phyloP scores from a whole-genome alignment of 305 asterid species.

The Euphrasia arctica region DNA sequence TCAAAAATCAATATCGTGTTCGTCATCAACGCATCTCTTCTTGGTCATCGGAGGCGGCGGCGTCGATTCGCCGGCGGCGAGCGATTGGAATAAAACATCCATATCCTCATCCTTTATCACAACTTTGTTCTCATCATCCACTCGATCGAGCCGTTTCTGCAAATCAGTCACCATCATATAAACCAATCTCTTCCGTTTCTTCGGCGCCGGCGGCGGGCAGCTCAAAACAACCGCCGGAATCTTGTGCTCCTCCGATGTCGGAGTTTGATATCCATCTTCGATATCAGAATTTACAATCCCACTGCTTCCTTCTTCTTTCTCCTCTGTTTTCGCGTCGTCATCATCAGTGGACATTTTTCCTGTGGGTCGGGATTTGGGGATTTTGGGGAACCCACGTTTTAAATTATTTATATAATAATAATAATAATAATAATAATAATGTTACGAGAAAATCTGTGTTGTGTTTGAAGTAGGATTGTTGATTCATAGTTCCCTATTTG shows the following conservation, averaged over 20 bases:
- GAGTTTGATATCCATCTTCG: slow-evolving; percentile 41
- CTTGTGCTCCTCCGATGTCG: slow-evolving; percentile 36
- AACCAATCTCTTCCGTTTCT: slow-evolving; percentile 24
- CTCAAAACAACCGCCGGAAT: slow-evolving; percentile 31
- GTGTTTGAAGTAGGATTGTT: slow-evolving; percentile 13
- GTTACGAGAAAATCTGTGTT: slow-evolving; percentile 19
- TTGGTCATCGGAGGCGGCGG: slow-evolving; percentile 25
- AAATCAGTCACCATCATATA: slow-evolving; percentile 8
- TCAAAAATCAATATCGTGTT: neutral
- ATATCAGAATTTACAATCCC: neutral
- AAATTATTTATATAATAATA: neutral
- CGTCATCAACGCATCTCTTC: slow-evolving; percentile 26
- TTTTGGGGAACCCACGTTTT: neutral
- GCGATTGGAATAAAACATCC: slow-evolving; percentile 35
- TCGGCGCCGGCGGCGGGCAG: slow-evolving; percentile 51
- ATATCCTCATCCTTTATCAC: slow-evolving; percentile 32
- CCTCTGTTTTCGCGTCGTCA: slow-evolving; percentile 16
- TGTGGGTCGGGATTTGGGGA: neutral
- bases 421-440: neutral
- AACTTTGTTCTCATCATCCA: slow-evolving; percentile 6
- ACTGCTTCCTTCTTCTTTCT: neutral
- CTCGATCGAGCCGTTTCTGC: slow-evolving; percentile 7
- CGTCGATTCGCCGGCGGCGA: slow-evolving; percentile 19
- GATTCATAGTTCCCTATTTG: no score
- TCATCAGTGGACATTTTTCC: slow-evolving; percentile 22